These are phyloP conservation scores for Mytilinidion resinicola DNA, from an alignment of 495 filamentous ascomycete species.

Conservation along the genomic window DNA sequence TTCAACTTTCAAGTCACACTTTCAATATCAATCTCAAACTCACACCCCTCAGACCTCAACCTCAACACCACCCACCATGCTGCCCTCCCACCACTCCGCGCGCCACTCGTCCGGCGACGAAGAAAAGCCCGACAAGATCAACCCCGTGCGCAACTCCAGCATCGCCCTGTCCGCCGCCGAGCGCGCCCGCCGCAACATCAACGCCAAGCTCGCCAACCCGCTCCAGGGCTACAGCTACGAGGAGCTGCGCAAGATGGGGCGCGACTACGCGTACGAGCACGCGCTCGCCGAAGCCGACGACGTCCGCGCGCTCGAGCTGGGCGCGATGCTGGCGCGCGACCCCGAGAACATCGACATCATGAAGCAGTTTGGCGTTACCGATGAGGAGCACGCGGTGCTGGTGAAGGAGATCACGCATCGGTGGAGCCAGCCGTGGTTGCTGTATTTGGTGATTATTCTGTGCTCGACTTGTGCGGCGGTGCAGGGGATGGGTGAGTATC, in stretches of 20 bases:
- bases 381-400: conserved; percentile 15
- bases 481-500: conserved; percentile 59
- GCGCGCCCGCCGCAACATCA: conserved; percentile 46
- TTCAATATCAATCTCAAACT: no score
- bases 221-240: conserved; percentile 56
- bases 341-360: conserved; percentile 35
- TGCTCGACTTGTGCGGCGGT: conserved; percentile 61
- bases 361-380: conserved; percentile 12
- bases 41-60: no score
- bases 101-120: no score
- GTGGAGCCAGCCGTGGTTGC: conserved; percentile 34
- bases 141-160: no score
- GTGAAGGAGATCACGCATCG: conserved; percentile 12
- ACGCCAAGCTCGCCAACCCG: conserved; percentile 64
- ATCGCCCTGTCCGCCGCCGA: conserved; percentile 39
- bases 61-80: no score
- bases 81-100: no score
- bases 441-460: conserved; percentile 61
- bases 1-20: no score
- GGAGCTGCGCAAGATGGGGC: conserved; percentile 57
- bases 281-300: conserved; percentile 58
- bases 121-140: no score
- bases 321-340: conserved; percentile 63
- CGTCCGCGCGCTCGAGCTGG: conserved; percentile 62
- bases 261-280: conserved; percentile 57